These are phyloP conservation scores for Colletotrichum theobromicola DNA, from an alignment of 2,329 filamentous ascomycete genomes.

Conservation along the genomic window DNA sequence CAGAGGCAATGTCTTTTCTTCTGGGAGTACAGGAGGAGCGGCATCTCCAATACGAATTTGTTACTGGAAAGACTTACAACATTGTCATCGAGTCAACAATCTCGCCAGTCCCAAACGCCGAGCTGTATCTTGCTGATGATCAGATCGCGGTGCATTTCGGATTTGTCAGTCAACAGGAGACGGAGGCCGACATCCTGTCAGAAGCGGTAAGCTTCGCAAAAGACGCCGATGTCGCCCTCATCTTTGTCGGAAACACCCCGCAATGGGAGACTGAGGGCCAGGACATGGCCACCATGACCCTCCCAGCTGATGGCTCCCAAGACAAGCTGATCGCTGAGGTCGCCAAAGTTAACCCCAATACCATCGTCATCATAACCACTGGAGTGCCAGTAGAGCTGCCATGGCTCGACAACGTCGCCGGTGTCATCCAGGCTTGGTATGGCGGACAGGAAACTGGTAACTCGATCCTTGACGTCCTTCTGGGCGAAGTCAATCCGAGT, in stretches of 20 bases:
- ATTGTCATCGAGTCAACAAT: conserved; percentile 58
- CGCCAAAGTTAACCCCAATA: conserved; percentile 61
- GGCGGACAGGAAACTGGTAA: conserved; percentile 72
- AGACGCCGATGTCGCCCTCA: conserved; percentile 66
- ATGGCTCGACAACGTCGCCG: conserved; percentile 58
- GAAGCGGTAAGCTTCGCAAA: conserved; percentile 65
- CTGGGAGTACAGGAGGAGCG: conserved; percentile 56
- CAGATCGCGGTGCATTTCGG: background rate
- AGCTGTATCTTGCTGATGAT: background rate
- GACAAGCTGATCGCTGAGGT: conserved; percentile 64
- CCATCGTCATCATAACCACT: conserved; percentile 66
- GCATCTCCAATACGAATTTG: background rate
- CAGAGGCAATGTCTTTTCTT: conserved; percentile 70
- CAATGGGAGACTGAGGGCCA: conserved; percentile 71
- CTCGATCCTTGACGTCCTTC: conserved; percentile 68
- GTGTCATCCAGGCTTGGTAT: conserved; percentile 79
- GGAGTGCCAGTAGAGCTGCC: conserved; percentile 65
- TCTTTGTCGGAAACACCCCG: conserved; percentile 50
- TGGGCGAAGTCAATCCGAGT: conserved; percentile 63
- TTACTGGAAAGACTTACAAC: conserved; percentile 46
- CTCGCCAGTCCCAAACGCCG: background rate
- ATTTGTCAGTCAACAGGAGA: background rate
- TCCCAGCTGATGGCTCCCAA: conserved; percentile 62
- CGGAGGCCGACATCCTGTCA: conserved; percentile 8
- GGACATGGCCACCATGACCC: conserved; percentile 71